phyloP scores from a whole-genome alignment of 169 alveolate genomes.

The Plasmodium chabaudi region DNA sequence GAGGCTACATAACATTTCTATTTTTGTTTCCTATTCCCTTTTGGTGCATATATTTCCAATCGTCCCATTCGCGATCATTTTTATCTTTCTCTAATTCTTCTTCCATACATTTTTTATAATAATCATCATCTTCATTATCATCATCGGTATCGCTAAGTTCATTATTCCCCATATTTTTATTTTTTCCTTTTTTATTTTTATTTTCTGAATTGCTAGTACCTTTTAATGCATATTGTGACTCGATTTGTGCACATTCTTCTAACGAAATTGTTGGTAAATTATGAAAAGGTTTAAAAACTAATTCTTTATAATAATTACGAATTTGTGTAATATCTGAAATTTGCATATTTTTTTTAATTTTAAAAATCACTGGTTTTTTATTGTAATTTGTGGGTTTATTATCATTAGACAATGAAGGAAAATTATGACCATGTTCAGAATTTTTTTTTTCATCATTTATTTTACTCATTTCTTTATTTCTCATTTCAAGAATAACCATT shows the following conservation, averaged over 20 bases:
- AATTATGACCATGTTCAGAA: background rate
- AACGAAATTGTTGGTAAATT: constrained; percentile 82
- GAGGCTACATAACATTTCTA: constrained; percentile 19
- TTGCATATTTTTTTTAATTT: constrained; percentile 52
- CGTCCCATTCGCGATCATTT: constrained; percentile 57
- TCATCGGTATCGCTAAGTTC: background rate
- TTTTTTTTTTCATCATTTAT: background rate
- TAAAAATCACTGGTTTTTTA: constrained; percentile 47
- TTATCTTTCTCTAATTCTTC: constrained; percentile 40
- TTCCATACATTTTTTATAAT: constrained; percentile 16
- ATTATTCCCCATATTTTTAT: background rate
- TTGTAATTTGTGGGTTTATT: background rate
- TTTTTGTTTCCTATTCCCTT: constrained; percentile 68
- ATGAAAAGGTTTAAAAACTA: constrained; percentile 57
- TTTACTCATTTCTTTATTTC: constrained; percentile 9
- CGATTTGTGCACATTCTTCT: constrained; percentile 87
- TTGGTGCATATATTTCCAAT: constrained; percentile 65
- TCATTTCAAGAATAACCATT: constrained; percentile 23
- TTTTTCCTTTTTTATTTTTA: background rate
- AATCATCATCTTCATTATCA: constrained; percentile 31
- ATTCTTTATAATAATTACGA: constrained; percentile 47
- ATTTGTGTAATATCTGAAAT: constrained; percentile 29
- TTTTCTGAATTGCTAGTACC: constrained; percentile 2
- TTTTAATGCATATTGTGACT: constrained; percentile 76
- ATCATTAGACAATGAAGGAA: background rate